Evolutionary conservation across 2,329 filamentous ascomycete species (phyloP), one percentile per base, ranked within the genome.

Genomic region (Phyllosticta citriasiana): DNA sequence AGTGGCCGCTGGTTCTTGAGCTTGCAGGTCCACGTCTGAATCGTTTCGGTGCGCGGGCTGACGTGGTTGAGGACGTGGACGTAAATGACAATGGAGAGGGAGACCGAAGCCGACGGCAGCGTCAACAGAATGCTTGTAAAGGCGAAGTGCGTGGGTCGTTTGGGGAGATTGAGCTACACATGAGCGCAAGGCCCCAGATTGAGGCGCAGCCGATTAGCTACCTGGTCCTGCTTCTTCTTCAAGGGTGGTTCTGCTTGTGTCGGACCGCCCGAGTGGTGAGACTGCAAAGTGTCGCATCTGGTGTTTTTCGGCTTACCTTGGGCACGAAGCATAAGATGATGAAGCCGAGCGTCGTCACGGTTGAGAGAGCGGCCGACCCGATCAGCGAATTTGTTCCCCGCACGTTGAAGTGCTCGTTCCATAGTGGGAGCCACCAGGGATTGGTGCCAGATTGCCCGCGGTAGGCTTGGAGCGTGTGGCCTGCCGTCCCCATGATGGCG

Each of bases 341-440:
- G 63, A 71, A 75, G 4, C 69, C 63, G 22, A 66, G 62, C 12
- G 75, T 77, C n/a, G 78, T 64, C 0, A 77, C 63, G 1, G 78
- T 53, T 1, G 77, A 70, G 1, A 73, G 69, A 0, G 70, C 69
- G 1, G 70, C 68, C 2, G 74, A 73, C 1, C 73, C 77, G 35
- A 79, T 69, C 14, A 78, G 63, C 0, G 70, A 71, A 35, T 75
- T 73, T 3, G 78, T 74, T 16, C 77, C 77, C 19, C 72, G 68
- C 1, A 72, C 72, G 52, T 79, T 73, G 64, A 80, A 80, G 66
- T 80, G 78, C 9, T 74, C 71, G 0, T 73, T 74, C 78, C 78
- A 80, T 52, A 80, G 65, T 1, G 77, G 77, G 3, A 79, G 68
- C 72, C 77, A 79, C 76, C 77, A 80, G 25, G 74, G 73, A 64